These are phyloP conservation scores for Furcasterigmium sp. DNA, from an alignment of 2,329 filamentous ascomycete species.

Conservation along the genomic window DNA sequence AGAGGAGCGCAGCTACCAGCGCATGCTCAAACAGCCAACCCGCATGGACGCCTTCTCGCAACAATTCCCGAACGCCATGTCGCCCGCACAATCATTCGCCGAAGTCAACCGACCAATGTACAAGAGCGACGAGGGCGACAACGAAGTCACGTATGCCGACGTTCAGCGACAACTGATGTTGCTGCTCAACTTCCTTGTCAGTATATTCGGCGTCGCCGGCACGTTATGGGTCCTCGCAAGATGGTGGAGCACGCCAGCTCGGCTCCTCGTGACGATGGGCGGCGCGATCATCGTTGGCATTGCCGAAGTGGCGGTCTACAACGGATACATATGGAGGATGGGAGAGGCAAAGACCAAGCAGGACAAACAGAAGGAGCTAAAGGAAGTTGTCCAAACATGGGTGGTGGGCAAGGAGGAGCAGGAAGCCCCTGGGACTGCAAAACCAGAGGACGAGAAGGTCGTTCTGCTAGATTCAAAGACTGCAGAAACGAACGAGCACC, in stretches of 20 bases:
- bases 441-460: conserved; percentile 3
- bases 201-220: conserved; percentile 71
- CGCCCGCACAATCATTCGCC: conserved; percentile 47
- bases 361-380: conserved; percentile 56
- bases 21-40: conserved; percentile 63
- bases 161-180: conserved; percentile 77
- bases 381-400: conserved; percentile 69
- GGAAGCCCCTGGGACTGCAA: conserved; percentile 17
- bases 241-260: conserved; percentile 68
- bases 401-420: conserved; percentile 42
- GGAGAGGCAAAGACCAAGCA: conserved; percentile 62
- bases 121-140: conserved; percentile 45
- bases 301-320: conserved; percentile 74
- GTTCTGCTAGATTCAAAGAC: conserved; percentile 5
- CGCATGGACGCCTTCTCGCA: conserved; percentile 54
- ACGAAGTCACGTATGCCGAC: conserved; percentile 65
- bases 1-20: conserved; percentile 76
- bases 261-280: conserved; percentile 66
- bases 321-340: conserved; percentile 68
- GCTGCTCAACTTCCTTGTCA: conserved; percentile 85
- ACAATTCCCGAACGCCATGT: conserved; percentile 47
- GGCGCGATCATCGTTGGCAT: conserved; percentile 66
- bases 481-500: conserved; percentile 5
- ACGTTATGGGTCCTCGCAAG: conserved; percentile 74
- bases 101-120: conserved; percentile 44